Evolutionary conservation across 106 monocot genomes (phyloP), one percentile per base, ranked within the genome.

Genomic region (Dioscorea zingiberensis): DNA sequence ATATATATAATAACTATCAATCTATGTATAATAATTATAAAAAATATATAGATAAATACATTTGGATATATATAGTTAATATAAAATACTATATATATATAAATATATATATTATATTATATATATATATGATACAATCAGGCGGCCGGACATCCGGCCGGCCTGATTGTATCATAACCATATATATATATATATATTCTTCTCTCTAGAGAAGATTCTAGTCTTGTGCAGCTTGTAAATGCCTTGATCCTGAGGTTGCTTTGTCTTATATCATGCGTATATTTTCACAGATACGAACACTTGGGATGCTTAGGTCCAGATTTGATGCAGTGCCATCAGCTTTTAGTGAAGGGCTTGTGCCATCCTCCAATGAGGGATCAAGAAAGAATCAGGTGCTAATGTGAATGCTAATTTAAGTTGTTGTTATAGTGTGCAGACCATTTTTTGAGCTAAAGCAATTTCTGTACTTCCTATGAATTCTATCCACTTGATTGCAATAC

Each of bases 231-330:
- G 56, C 10, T 23, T 56, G 1, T 4, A 2, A 56, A 22, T 18
- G 5, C 4, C 8, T 1, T 18, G 15, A 18, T 51, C 51, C 15
- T 16, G 51, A 51, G 15, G 51, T 51, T 19, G 51, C 19, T 51
- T 25, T 72, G 18, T 17, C 17, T 70, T 59, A 18, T 70, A 65
- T 73, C 25, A 28, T 23, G 24, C 25, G 25, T 66, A 38, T 19
- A 47, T 38, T 57, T 55, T 16, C 53, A 54, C 78, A 95, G 95
- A 95, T 95, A 64, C 75, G 95, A 49, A 95, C 95, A n/a, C 83
- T 95, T 47, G 95, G 91, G 25, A 95, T 95, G 95, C 71, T 95
- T 71, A 78, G 91, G 54, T 91, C 95, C 27, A 83, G 95, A 81
- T 95, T 95, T 83, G 85, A 88, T 26, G 70, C 88, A 58, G 76